phyloP scores from a whole-genome alignment of 805 yeast species.

The Metschnikowia corniflorae region DNA sequence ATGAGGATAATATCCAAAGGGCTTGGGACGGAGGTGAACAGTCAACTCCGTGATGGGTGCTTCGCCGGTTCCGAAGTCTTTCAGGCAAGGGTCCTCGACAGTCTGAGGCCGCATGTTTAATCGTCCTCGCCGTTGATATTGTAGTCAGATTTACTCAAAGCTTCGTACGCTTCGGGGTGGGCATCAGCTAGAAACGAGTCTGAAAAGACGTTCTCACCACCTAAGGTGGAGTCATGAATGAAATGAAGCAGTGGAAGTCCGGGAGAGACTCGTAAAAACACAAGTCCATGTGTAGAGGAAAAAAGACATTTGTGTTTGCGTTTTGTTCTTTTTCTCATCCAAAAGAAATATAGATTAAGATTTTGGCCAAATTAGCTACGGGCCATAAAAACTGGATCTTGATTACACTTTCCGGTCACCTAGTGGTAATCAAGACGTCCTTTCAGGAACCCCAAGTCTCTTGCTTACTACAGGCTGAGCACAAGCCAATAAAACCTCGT shows the following conservation, averaged over 20 bases:
- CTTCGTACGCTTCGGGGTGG: conserved; percentile 63
- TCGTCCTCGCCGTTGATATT: conserved; percentile 59
- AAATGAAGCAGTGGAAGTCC: conserved; percentile 70
- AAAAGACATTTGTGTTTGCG: conserved; percentile 60
- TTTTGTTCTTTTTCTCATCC: conserved; percentile 51
- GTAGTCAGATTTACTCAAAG: conserved; percentile 64
- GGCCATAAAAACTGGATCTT: no score
- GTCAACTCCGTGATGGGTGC: conserved; percentile 51
- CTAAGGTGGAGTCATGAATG: conserved; percentile 49
- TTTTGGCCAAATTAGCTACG: conserved; percentile 38
- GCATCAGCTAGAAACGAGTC: conserved; percentile 67
- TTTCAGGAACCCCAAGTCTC: no score
- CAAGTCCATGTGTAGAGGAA: conserved; percentile 77
- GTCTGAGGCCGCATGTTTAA: conserved; percentile 60
- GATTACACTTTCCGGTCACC: no score
- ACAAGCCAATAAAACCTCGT: no score
- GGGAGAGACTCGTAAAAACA: conserved; percentile 74
- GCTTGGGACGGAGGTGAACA: conserved; percentile 86
- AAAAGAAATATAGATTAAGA: conserved; percentile 68
- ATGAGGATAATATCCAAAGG: no score
- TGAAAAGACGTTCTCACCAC: conserved; percentile 67
- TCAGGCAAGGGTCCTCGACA: conserved; percentile 38
- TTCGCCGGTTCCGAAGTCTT: conserved; percentile 31
- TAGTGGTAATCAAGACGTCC: no score
- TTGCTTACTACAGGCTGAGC: no score